Conservation (phyloP, 345 rosid genomes). For the Carallia pectinifolia region DNA sequence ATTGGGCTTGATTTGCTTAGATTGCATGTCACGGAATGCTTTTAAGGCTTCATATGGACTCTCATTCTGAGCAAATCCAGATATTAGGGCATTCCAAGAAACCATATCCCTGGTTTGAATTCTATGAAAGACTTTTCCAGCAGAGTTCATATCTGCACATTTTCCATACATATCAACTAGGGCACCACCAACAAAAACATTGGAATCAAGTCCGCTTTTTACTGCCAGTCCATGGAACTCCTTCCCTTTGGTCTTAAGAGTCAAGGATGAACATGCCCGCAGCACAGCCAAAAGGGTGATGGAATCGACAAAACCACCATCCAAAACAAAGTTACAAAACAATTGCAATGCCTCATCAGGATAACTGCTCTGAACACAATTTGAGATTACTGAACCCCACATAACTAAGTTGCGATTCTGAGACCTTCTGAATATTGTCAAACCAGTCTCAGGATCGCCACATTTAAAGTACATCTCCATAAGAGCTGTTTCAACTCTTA, state of each 20-base stretch:
- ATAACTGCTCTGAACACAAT: constrained; percentile 28
- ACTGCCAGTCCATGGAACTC: constrained; percentile 41
- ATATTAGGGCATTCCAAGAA: constrained; percentile 45
- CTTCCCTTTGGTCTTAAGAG: constrained; percentile 29
- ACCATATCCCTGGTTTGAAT: constrained; percentile 38
- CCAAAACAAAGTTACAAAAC: constrained; percentile 28
- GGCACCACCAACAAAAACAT: constrained; percentile 41
- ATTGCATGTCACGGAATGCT: constrained; percentile 35
- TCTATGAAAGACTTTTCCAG: constrained; percentile 30
- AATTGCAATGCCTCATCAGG: constrained; percentile 34
- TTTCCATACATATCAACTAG: constrained; percentile 49
- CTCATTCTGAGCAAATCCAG: constrained; percentile 42
- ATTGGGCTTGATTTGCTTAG: constrained; percentile 35
- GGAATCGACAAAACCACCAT: constrained; percentile 37
- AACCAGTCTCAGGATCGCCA: constrained; percentile 34
- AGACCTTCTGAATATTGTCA: constrained; percentile 33
- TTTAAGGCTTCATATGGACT: constrained; percentile 31
- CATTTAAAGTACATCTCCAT: constrained; percentile 45
- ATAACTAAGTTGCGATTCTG: constrained; percentile 27
- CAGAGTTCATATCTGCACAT: constrained; percentile 34
- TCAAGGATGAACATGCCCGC: constrained; percentile 42
- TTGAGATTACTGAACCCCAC: constrained; percentile 45
- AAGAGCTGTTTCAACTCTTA: constrained; percentile 39
- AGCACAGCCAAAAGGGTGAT: constrained; percentile 36
- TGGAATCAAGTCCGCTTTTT: constrained; percentile 28